phyloP scores from a whole-genome alignment of 2,329 filamentous ascomycete species.

The Hymenoscyphus fructigenus region DNA sequence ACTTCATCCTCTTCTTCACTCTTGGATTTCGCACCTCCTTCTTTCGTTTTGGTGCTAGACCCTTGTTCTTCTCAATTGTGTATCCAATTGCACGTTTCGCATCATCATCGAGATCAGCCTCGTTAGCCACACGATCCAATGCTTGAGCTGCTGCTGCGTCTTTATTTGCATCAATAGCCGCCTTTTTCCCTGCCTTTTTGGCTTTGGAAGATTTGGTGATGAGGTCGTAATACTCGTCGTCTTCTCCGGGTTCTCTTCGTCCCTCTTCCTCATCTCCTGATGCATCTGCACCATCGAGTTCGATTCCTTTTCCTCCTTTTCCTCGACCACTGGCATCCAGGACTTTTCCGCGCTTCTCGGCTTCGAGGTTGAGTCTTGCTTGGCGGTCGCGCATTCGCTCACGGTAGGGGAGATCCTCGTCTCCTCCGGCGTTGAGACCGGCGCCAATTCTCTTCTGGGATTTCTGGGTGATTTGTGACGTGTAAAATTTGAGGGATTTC shows the following conservation, averaged over 20 bases:
- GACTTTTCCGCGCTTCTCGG: conserved; percentile 76
- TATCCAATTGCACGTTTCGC: conserved; percentile 93
- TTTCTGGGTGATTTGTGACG: conserved; percentile 94
- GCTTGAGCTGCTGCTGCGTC: conserved; percentile 61
- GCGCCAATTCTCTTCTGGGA: conserved; percentile 78
- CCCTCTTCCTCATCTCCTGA: conserved; percentile 41
- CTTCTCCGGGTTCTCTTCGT: conserved; percentile 45
- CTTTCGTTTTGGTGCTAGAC: conserved; percentile 81
- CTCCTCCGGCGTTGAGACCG: conserved; percentile 73
- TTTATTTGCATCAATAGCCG: conserved; percentile 54
- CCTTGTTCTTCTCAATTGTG: conserved; percentile 97
- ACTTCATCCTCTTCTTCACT: conserved; percentile 98
- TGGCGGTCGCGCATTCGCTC: conserved; percentile 86
- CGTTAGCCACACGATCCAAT: conserved; percentile 61
- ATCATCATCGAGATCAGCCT: conserved; percentile 67
- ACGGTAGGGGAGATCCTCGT: conserved; percentile 81
- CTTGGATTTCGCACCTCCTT: conserved; percentile 94
- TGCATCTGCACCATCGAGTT: conserved; percentile 53
- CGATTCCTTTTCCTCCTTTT: conserved; percentile 51
- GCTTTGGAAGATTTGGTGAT: conserved; percentile 56
- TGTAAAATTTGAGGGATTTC: conserved; percentile 95
- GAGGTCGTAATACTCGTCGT: conserved; percentile 87
- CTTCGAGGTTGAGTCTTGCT: conserved; percentile 82
- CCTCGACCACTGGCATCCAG: conserved; percentile 62
- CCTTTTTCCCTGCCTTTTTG: conserved; percentile 59